phyloP scores from a whole-genome alignment of 768 basidiomycete species.

The Boletus bicolor region DNA sequence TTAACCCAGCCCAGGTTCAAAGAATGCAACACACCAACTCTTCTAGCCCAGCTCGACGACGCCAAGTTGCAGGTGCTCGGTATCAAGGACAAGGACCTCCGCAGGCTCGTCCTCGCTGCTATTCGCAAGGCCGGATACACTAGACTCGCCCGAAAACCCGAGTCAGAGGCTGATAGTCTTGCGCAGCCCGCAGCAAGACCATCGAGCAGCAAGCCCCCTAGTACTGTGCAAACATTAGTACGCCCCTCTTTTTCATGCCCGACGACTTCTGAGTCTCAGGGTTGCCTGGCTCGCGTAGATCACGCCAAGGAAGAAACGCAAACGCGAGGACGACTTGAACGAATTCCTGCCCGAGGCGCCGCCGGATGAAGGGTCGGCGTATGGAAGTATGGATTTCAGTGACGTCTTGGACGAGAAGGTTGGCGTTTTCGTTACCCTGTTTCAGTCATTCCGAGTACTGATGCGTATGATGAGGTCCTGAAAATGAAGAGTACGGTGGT shows the following conservation, averaged over 20 bases:
- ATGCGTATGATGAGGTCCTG: conserved; percentile 46
- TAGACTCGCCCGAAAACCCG: conserved; percentile 5
- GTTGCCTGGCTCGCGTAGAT: conserved; percentile 29
- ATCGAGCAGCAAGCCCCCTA: conserved; percentile 12
- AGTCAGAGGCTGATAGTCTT: conserved; percentile 13
- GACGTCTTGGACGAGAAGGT: conserved; percentile 75
- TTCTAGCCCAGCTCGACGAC: conserved; percentile 58
- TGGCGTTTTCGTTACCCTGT: conserved; percentile 11
- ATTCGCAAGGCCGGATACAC: conserved; percentile 64
- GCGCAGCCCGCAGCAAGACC: conserved; percentile 1
- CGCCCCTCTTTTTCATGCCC: conserved; percentile 2
- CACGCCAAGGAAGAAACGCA: conserved; percentile 52
- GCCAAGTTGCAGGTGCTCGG: conserved; percentile 55
- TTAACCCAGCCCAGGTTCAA: conserved; percentile 57
- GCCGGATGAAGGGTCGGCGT: conserved; percentile 45
- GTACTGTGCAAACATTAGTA: conserved; percentile 33
- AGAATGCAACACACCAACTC: conserved; percentile 56
- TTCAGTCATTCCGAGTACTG: background rate
- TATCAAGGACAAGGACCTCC: conserved; percentile 59
- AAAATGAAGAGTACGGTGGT: conserved; percentile 59
- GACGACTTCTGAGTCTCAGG: background rate
- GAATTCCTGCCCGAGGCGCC: conserved; percentile 55
- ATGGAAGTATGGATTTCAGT: conserved; percentile 64
- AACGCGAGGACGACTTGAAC: conserved; percentile 44
- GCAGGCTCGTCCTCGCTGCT: conserved; percentile 57